Percentiles rank a stretch among this genome's conserved stretches.
Evolutionary conservation across 139 green algal genomes (phyloP).

Genomic region (Closterium sp.): DNA sequence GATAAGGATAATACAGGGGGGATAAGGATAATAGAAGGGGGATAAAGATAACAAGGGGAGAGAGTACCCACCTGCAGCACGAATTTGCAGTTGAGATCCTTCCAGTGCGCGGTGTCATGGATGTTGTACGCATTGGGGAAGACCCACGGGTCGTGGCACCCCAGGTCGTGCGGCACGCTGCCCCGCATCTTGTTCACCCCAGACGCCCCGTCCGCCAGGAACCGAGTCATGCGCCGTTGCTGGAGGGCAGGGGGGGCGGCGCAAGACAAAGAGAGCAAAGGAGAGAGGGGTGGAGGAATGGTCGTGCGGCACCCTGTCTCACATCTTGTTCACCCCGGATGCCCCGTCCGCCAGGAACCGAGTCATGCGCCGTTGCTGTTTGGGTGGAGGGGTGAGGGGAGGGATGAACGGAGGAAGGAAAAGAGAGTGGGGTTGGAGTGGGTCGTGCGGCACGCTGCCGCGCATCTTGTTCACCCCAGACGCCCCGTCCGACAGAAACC

Average conservation of each 20-base stretch:
- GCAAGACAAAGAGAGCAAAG: no score
- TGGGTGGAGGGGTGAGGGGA: no score
- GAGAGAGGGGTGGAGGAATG: no score
- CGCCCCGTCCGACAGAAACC: constrained; percentile 7
- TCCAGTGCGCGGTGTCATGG: constrained; percentile 47
- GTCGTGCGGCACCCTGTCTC: no score
- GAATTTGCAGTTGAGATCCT: constrained; percentile 52
- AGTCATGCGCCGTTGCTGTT: constrained; percentile 6
- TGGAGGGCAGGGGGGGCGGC: no score
- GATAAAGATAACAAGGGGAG: no score
- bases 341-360: constrained; percentile 26
- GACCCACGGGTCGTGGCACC: constrained; percentile 42
- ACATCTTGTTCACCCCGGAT: constrained; percentile 29
- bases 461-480: no score
- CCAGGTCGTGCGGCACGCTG: constrained; percentile 43
- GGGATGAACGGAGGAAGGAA: no score
- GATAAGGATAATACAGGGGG: no score
- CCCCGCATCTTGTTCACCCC: neutral
- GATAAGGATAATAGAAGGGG: neutral
- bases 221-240: constrained; percentile 16
- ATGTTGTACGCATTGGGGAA: constrained; percentile 51
- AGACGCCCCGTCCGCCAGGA: neutral
- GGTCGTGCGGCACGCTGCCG: constrained; percentile 40
- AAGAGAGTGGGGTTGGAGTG: no score
- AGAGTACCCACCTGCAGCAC: constrained; percentile 31